Base-by-base conservation (phyloP, 176 grass and related monocot species). In the Eremochloa ophiuroides region DNA sequence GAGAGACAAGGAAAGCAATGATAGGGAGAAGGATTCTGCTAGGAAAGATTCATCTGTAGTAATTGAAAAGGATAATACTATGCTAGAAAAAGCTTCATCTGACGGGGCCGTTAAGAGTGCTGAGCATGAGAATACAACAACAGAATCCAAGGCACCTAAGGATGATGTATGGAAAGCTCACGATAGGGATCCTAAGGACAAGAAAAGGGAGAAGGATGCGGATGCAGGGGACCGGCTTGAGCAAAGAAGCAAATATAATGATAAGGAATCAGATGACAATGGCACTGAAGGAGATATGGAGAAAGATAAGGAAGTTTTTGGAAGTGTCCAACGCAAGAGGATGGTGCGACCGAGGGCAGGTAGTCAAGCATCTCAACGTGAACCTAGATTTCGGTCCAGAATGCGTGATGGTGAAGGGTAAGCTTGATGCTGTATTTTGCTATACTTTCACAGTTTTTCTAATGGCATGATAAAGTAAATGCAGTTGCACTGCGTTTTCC, bases 281-380 rank as follows among this genome's bases (percentile, higher is more conserved):
- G 84, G 76, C 51, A 66, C 78, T 34, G 88, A 86, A 77, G 92
- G 77, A 22, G 95, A 94, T 85, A 69, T 65, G 53, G 95, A 98
- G 60, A 98, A 98, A 80, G 92, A 94, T 41, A 93, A 98, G 75
- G 92, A 94, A 68, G 75, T 33, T 59, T 94, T 92, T 85, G 86
- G 87, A 83, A 89, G 78, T 80, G 71, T 89, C 22, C 92, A 93
- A 62, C 75, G 87, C 37, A 86, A 74, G 83, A 91, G 87, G 41
- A 85, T 93, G 83, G 63, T 84, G 9, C 77, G 85, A 37, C 56
- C 94, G 29, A 94, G 87, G 69, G 91, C 82, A 37, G 87, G 83
- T 79, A 66, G 88, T 80, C 90, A 94, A 86, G 68, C 78, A 46
- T 68, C 92, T 56, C 92, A 93, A 62, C 86, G 81, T 42, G 92